These are phyloP conservation scores for Melocanna baccifera DNA, from an alignment of 176 grass and related monocot species.

Conservation along the genomic window DNA sequence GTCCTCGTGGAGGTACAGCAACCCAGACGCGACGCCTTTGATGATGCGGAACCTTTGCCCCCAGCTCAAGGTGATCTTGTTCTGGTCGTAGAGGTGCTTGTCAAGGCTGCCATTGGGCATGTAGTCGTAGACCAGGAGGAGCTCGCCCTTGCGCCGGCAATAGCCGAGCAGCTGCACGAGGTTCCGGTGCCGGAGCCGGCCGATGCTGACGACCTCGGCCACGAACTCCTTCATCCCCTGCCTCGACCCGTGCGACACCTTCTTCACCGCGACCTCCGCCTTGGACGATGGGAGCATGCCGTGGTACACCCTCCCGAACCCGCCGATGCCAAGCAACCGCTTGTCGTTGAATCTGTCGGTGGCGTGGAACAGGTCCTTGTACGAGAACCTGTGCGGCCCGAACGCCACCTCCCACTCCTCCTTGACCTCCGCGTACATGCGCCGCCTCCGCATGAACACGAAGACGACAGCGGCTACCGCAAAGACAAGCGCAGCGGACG, in stretches of 20 bases:
- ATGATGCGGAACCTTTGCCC: slow-evolving; percentile 41
- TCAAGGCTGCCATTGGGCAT: slow-evolving; percentile 89
- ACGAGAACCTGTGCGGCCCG: slow-evolving; percentile 68
- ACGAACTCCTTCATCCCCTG: slow-evolving; percentile 81
- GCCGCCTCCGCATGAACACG: slow-evolving; percentile 38
- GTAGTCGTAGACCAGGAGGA: slow-evolving; percentile 84
- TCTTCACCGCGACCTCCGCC: slow-evolving; percentile 73
- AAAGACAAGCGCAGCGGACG: slow-evolving; percentile 48
- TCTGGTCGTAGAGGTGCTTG: slow-evolving; percentile 51
- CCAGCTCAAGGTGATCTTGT: slow-evolving; percentile 18
- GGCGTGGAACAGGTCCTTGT: slow-evolving; percentile 61
- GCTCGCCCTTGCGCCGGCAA: slow-evolving; percentile 75
- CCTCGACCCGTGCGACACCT: slow-evolving; percentile 68
- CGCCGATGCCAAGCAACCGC: slow-evolving; percentile 60
- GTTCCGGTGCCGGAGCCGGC: slow-evolving; percentile 76
- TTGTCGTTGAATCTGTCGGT: slow-evolving; percentile 66
- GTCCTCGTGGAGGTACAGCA: slow-evolving; percentile 81
- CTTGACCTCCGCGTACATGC: slow-evolving; percentile 59
- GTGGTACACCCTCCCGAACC: slow-evolving; percentile 71
- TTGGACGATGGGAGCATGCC: slow-evolving; percentile 50
- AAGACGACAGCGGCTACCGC: slow-evolving; percentile 31
- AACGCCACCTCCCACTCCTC: slow-evolving; percentile 66
- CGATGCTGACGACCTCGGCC: slow-evolving; percentile 72
- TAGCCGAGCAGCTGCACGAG: slow-evolving; percentile 79
- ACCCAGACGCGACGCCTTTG: slow-evolving; percentile 53